Evolutionary conservation across 805 yeast genomes (phyloP).

Genomic region (Brettanomyces sp.): DNA sequence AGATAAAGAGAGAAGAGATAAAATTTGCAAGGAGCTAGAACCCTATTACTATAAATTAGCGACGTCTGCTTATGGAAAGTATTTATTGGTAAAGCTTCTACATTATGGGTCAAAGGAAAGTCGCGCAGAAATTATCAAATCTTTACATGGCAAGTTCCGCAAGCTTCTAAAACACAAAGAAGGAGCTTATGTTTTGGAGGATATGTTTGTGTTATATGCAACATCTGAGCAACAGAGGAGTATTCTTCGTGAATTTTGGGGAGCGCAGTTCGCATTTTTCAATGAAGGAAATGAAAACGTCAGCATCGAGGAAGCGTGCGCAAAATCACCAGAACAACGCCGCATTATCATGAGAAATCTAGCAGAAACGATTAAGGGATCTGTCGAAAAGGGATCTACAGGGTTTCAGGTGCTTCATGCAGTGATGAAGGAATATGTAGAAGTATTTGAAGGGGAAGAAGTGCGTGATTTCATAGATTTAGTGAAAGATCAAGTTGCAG

Average conservation of each 20-base stretch:
- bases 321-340: conserved; percentile 68
- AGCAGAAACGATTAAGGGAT: conserved; percentile 74
- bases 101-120: conserved; percentile 87
- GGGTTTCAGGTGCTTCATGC: conserved; percentile 96
- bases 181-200: conserved; percentile 97
- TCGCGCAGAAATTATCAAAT: conserved; percentile 65
- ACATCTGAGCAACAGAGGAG: conserved; percentile 77
- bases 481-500: conserved; percentile 82
- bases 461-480: conserved; percentile 75
- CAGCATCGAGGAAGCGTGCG: conserved; percentile 55
- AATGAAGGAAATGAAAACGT: conserved; percentile 54
- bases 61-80: conserved; percentile 89
- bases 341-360: conserved; percentile 66
- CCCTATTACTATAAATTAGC: conserved; percentile 77
- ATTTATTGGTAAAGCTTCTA: conserved; percentile 74
- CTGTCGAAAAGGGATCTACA: conserved; percentile 91
- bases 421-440: conserved; percentile 83
- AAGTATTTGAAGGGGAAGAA: conserved; percentile 62
- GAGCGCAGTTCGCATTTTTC: conserved; percentile 88
- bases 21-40: conserved; percentile 56
- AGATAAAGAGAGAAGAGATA: conserved; percentile 66
- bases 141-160: conserved; percentile 83
- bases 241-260: conserved; percentile 95
- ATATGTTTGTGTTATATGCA: conserved; percentile 76
- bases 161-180: conserved; percentile 94